A percentile compares a stretch with the other conserved stretches of the same genome.
Conservation (phyloP, 768 basidiomycete genomes). For the Lactarius deliciosus region DNA sequence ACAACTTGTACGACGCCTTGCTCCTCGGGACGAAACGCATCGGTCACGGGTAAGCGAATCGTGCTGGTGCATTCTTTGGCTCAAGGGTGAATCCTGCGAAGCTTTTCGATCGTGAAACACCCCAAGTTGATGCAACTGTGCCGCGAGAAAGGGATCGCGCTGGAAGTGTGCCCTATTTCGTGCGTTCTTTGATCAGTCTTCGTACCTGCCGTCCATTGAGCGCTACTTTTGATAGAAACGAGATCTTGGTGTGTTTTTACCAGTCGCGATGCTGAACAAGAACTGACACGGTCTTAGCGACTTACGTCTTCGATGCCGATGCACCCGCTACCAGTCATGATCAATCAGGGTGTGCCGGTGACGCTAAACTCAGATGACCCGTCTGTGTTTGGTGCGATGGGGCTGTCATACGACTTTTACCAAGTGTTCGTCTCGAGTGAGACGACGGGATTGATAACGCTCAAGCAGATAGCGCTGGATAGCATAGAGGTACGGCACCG, state of each 20-base stretch:
- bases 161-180: conserved; percentile 85
- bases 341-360: conserved; percentile 73
- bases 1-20: conserved; percentile 77
- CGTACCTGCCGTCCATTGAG: conserved; percentile 1
- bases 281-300: conserved; percentile 44
- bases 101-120: conserved; percentile 76
- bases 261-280: background rate
- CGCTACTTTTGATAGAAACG: conserved; percentile 50
- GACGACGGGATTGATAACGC: conserved; percentile 60
- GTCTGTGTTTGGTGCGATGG: conserved; percentile 73
- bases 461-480: conserved; percentile 63
- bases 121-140: conserved; percentile 70
- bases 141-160: conserved; percentile 56
- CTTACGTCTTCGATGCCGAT: conserved; percentile 77
- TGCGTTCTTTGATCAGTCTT: conserved; percentile 40
- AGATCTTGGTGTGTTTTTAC: conserved; percentile 55
- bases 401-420: conserved; percentile 75
- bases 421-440: conserved; percentile 76
- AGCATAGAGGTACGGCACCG: conserved; percentile 51
- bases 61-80: background rate
- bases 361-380: conserved; percentile 72
- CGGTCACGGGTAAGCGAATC: conserved; percentile 63
- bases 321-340: conserved; percentile 69
- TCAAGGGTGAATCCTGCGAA: conserved; percentile 31
- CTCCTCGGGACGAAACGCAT: conserved; percentile 77